Conservation (phyloP, 1,284 basidiomycete species). For the Pyrrhoderma lamaoense region DNA sequence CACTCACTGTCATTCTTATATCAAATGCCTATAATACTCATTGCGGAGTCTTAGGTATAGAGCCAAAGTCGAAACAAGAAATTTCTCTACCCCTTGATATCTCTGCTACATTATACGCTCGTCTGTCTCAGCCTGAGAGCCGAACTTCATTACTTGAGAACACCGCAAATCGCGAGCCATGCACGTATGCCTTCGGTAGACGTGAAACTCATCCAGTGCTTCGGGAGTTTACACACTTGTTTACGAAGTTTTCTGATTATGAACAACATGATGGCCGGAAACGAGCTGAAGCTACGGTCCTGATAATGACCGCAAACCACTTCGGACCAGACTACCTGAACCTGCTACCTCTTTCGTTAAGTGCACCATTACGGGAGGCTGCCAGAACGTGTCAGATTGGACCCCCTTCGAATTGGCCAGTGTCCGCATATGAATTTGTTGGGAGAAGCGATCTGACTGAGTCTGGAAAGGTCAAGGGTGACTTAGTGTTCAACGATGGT, state of each 20-base stretch:
- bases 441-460: conserved; percentile 77
- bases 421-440: conserved; percentile 67
- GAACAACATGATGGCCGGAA: conserved; percentile 42
- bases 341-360: conserved; percentile 63
- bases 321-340: conserved; percentile 44
- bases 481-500: conserved; percentile 40
- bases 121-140: conserved; percentile 17
- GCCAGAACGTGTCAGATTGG: conserved; percentile 73
- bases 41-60: conserved; percentile 1
- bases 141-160: conserved; percentile 1
- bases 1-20: neutral
- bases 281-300: conserved; percentile 59
- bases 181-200: conserved; percentile 52
- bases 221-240: conserved; percentile 35
- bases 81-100: conserved; percentile 31
- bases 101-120: conserved; percentile 26
- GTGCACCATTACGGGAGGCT: conserved; percentile 78
- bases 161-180: neutral
- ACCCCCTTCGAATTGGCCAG: conserved; percentile 67
- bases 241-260: conserved; percentile 54
- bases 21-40: neutral
- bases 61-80: conserved; percentile 10
- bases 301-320: conserved; percentile 46
- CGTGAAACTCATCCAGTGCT: conserved; percentile 45
- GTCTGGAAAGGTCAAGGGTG: conserved; percentile 38